Percentiles rank a stretch among this genome's conserved stretches.
Conservation (phyloP, 164 flowering plant species). For the Paratinospora sagittata region DNA sequence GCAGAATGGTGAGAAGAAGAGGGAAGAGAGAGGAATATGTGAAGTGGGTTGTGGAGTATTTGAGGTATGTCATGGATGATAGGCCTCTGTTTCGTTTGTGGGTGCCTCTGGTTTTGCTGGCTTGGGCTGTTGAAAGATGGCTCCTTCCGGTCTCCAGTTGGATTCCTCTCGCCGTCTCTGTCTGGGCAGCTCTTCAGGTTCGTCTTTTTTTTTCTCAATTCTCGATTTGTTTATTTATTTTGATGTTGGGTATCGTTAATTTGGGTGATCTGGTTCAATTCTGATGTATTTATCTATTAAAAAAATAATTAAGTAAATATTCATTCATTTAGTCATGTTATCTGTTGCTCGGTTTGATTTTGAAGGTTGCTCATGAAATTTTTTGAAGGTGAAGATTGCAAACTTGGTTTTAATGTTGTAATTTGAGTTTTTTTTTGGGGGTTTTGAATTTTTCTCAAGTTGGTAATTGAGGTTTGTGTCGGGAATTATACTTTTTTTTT, state of each 20-base stretch:
- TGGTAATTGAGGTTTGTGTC: no score
- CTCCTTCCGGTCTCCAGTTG: constrained; percentile 70
- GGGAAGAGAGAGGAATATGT: constrained; percentile 24
- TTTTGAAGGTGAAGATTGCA: background rate
- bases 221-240: background rate
- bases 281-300: background rate
- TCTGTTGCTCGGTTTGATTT: no score
- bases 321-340: no score
- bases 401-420: no score
- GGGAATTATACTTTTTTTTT: background rate
- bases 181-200: constrained; percentile 70
- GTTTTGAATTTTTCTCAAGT: no score
- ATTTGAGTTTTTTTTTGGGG: no score
- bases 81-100: constrained; percentile 49
- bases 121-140: constrained; percentile 84
- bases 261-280: background rate
- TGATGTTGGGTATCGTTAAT: background rate
- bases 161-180: constrained; percentile 66
- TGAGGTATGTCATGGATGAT: constrained; percentile 40
- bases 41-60: constrained; percentile 38
- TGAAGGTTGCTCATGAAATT: background rate
- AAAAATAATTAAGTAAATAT: no score
- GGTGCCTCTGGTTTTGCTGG: constrained; percentile 48
- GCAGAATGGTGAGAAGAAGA: constrained; percentile 20
- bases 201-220: background rate